Base-by-base conservation (phyloP, 1,139 yeast genomes). In the Yamadazyma conglobata region DNA sequence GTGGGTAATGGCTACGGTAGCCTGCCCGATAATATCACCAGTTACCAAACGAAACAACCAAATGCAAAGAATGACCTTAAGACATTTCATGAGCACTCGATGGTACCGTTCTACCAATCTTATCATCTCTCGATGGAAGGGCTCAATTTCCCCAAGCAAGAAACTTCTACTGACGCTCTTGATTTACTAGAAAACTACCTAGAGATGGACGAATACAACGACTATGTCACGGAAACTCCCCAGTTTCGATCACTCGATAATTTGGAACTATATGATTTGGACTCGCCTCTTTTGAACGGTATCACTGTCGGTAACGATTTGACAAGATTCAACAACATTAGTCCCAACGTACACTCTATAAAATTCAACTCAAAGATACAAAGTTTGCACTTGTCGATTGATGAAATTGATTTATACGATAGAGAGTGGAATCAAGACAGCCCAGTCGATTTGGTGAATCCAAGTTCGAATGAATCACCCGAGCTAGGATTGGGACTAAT, bases 201-300 rank as follows among this genome's bases (percentile, higher is more conserved):
- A 22, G 64, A 58, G 22, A 25, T 28, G 14, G 38, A 30, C n/a
- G 15, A 20, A 6, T 35, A 35, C 3, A 8, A 13, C 2, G 15
- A 19, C 2, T 21, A 31, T 20, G 5, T 2, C 10, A 9, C 24
- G 6, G 19, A 13, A 4, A 37, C 41, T 8, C 36, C 44, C 14
- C 32, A 28, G 19, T 28, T 32, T 24, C 33, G 33, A 31, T 26
- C 42, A 3, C 20, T 19, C 22, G 47, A 43, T 13, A 37, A 46
- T 21, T 41, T 55, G 20, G 56, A 54, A 15, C 37, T 58, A 4
- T 59, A 44, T 37, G 69, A 60, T 27, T 39, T 58, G 7, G 52
- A 46, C 30, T 59, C 67, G 18, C 70, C 70, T 1, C 39, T 64
- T 7, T 57, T 64, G 10, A 63, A 59, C 38, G 70, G 70, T 0